These are phyloP conservation scores for Globisporangium nagaii DNA, from an alignment of 352 stramenopile genomes.

Conservation along the genomic window DNA sequence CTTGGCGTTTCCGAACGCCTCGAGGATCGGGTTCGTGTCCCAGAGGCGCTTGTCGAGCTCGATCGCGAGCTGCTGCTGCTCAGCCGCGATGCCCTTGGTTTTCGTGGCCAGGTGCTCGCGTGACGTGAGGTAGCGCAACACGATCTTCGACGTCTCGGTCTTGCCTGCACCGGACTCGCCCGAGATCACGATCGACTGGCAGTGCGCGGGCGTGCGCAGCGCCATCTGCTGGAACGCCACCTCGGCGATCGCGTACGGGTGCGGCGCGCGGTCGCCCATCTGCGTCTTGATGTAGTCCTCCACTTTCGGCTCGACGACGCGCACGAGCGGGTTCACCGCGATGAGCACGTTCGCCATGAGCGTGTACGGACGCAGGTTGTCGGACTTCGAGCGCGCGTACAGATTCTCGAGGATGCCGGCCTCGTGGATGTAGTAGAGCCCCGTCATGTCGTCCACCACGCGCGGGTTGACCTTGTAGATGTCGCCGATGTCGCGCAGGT, in stretches of 20 bases:
- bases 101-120: constrained; percentile 61
- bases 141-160: constrained; percentile 88
- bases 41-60: constrained; percentile 84
- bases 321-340: constrained; percentile 82
- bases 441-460: constrained; percentile 85
- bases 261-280: constrained; percentile 77
- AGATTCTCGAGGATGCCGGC: constrained; percentile 82
- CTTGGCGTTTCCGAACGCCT: constrained; percentile 87
- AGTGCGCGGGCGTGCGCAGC: constrained; percentile 70
- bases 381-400: constrained; percentile 58
- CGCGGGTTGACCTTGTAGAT: constrained; percentile 84
- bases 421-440: constrained; percentile 88
- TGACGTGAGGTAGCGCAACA: constrained; percentile 83
- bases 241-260: constrained; percentile 81
- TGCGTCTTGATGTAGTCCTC: constrained; percentile 87
- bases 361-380: constrained; percentile 79
- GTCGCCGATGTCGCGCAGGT: constrained; percentile 80
- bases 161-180: constrained; percentile 84
- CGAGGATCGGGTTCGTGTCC: constrained; percentile 87
- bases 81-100: constrained; percentile 19
- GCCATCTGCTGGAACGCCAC: constrained; percentile 89
- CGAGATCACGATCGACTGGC: constrained; percentile 86
- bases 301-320: constrained; percentile 75
- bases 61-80: constrained; percentile 56
- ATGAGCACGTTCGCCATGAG: constrained; percentile 89